Evolutionary conservation across 768 basidiomycete genomes (phyloP).

Genomic region (Paxillus involutus): DNA sequence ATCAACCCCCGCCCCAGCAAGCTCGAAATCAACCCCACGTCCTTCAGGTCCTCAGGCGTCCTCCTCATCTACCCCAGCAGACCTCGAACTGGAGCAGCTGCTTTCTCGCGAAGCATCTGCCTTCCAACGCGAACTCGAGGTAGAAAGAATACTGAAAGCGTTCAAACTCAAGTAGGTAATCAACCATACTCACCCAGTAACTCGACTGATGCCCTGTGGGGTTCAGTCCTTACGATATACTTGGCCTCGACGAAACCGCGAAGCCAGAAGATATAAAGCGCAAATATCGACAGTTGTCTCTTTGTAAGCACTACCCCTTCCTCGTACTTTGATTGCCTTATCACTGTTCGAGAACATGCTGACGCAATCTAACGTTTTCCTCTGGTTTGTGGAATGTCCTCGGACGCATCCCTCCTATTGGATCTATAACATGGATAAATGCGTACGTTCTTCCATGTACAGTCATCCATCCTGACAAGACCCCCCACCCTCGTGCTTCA

Average conservation of each 20-base stretch:
- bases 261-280: slow-evolving; percentile 86
- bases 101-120: slow-evolving; percentile 80
- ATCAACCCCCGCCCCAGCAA: slow-evolving; percentile 13
- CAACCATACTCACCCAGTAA: not conserved
- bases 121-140: slow-evolving; percentile 84
- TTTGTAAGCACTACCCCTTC: slow-evolving; percentile 55
- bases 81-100: slow-evolving; percentile 74
- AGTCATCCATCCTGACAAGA: slow-evolving; percentile 99
- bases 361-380: slow-evolving; percentile 12
- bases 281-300: slow-evolving; percentile 80
- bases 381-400: not conserved
- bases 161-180: slow-evolving; percentile 91
- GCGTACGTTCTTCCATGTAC: slow-evolving; percentile 43
- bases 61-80: slow-evolving; percentile 20
- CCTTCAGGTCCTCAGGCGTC: slow-evolving; percentile 5
- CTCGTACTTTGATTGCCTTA: not conserved
- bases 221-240: slow-evolving; percentile 88
- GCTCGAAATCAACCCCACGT: slow-evolving; percentile 11
- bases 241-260: slow-evolving; percentile 72
- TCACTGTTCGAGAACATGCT: slow-evolving; percentile 17
- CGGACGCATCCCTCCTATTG: not conserved
- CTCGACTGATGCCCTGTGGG: not conserved
- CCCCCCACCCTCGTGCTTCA: slow-evolving; percentile 80
- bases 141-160: slow-evolving; percentile 87
- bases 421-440: slow-evolving; percentile 4